Percentiles rank a stretch among this genome's conserved stretches.
phyloP scores from a whole-genome alignment of 176 grass and related monocot genomes.

The Oryza punctata region DNA sequence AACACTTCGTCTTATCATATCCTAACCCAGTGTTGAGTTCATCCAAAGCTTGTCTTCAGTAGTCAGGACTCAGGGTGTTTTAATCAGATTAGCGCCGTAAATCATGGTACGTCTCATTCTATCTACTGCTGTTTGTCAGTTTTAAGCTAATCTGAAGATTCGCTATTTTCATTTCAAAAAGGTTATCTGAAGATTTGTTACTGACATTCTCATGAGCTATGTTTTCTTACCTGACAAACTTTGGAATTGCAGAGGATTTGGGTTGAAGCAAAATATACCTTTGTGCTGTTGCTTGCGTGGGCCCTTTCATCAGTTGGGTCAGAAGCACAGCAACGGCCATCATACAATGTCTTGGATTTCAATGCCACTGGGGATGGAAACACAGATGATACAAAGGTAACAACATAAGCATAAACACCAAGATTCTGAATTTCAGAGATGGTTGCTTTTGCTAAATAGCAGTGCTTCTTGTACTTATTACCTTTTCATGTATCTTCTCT shows the following conservation, averaged over 20 bases:
- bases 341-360: slow-evolving; percentile 47
- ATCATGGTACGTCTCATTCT: slow-evolving; percentile 26
- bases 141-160: background rate
- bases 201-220: background rate
- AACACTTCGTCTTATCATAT: background rate
- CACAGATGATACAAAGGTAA: slow-evolving; percentile 54
- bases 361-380: slow-evolving; percentile 49
- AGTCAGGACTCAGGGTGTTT: too few species aligned
- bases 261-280: background rate
- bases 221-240: background rate
- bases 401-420: background rate
- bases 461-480: background rate
- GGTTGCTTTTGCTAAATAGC: background rate
- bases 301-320: background rate
- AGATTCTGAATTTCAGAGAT: background rate
- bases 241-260: background rate
- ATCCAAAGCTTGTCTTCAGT: background rate
- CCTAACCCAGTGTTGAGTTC: background rate
- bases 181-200: background rate
- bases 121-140: background rate
- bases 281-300: slow-evolving; percentile 31
- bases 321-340: background rate
- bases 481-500: too few species aligned
- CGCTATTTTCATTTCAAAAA: background rate
- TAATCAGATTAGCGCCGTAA: background rate